Base-by-base conservation (phyloP, 768 basidiomycete genomes). In the Cyclocybe cylindracea region DNA sequence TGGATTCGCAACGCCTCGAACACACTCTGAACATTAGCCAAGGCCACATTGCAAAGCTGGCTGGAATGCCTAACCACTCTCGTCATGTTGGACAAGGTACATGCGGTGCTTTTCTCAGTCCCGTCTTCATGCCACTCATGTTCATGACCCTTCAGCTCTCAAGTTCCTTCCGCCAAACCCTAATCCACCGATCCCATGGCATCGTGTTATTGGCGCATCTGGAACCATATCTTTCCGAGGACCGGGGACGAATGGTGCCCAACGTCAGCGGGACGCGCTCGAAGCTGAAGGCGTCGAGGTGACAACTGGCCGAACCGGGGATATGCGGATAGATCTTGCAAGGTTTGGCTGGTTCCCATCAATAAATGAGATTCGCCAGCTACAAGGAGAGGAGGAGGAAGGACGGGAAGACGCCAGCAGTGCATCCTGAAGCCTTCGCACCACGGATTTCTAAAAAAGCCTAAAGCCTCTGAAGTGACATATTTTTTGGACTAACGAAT, bases 281-380 rank as follows among this genome's bases (percentile, higher is more conserved):
- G 82, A 85, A 51, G 85, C 82, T 0, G 94, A 95, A 66, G 91
- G 89, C 3, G 80, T 95, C n/a, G 83, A 89, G 45, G 91, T 95
- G 14, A 75, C 63, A 2, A 70, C 68, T 2, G 78, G 82, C 14
- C 73, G 78, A 57, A 77, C 73, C 9, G 87, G 80, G 29, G 84
- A 79, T 43, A 67, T 81, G 61, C 78, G 78, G 42, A 78, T 94
- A 4, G 75, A 86, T 66, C 65, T 89, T 34, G 56, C 63, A 5
- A 63, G 56, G 9, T 88, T 71, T 66, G 88, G 87, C 7, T 90
- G 88, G 88, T 89, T 89, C 60, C 87, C 87, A 34, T 61, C 56
- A 10, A 45, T 59, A 4, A 46, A 45, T 14, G 58, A 57, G 38
- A 24, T 59, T 29, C 50, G 39, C 16, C 43, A 29, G 10, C 51